Evolutionary conservation across 208 protist genomes (phyloP).

Genomic region (Leishmania mexicana): DNA sequence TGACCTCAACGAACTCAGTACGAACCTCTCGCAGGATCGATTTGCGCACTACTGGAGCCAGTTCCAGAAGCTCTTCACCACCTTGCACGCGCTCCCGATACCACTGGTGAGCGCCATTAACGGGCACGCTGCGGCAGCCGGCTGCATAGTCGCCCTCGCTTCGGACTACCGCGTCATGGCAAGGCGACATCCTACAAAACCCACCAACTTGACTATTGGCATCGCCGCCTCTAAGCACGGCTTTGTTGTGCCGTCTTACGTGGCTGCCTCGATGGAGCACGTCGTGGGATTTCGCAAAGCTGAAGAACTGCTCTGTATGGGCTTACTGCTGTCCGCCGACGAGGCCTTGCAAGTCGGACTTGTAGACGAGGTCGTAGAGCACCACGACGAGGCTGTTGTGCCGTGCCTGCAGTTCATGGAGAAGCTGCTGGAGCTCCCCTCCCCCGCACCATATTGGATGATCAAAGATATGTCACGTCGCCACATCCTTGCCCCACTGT

Average conservation of each 20-base stretch:
- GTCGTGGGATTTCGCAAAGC: constrained; percentile 65
- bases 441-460: constrained; percentile 64
- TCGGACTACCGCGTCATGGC: constrained; percentile 87
- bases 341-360: constrained; percentile 58
- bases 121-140: constrained; percentile 64
- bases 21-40: constrained; percentile 30
- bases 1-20: constrained; percentile 53
- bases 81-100: constrained; percentile 67
- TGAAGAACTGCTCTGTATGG: constrained; percentile 58
- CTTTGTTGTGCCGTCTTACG: constrained; percentile 69
- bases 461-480: constrained; percentile 59
- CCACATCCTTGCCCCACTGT: constrained; percentile 53
- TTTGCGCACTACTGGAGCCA: constrained; percentile 69
- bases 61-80: constrained; percentile 76
- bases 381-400: constrained; percentile 56
- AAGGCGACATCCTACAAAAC: constrained; percentile 16
- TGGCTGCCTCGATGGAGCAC: constrained; percentile 58
- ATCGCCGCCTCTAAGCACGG: constrained; percentile 61
- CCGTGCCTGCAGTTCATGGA: constrained; percentile 65
- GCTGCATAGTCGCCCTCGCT: constrained; percentile 69
- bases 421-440: constrained; percentile 46
- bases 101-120: constrained; percentile 75
- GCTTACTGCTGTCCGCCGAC: constrained; percentile 45
- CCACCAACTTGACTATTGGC: constrained; percentile 54
- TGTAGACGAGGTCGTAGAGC: constrained; percentile 72